phyloP scores from a whole-genome alignment of 768 basidiomycete species.

The Panaeolus cyanescens region DNA sequence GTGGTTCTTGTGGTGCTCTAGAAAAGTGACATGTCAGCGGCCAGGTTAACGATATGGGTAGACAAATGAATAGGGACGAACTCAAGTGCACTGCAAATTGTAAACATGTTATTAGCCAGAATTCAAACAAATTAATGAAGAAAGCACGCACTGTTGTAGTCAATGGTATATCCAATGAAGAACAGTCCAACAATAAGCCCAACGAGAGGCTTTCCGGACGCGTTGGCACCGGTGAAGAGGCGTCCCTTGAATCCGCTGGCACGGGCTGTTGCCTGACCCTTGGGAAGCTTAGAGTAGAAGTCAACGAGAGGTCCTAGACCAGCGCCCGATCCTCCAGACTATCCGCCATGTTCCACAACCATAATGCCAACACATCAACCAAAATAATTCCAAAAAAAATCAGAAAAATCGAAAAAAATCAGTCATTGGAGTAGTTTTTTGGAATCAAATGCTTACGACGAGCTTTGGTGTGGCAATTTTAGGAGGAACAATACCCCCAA shows the following conservation, averaged over 20 bases:
- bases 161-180: conserved; percentile 81
- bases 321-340: conserved; percentile 83
- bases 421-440: neutral
- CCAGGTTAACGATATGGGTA: neutral
- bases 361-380: neutral
- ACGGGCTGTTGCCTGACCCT: conserved; percentile 71
- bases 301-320: conserved; percentile 85
- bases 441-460: conserved; percentile 57
- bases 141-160: conserved; percentile 80
- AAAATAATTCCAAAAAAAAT: neutral
- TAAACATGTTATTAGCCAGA: conserved; percentile 2
- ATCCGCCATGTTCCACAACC: conserved; percentile 2
- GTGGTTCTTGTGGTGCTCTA: conserved; percentile 92
- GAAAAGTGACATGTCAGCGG: conserved; percentile 23
- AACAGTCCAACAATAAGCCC: conserved; percentile 68
- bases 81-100: conserved; percentile 74
- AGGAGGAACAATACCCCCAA: conserved; percentile 86
- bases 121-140: conserved; percentile 9
- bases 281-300: conserved; percentile 97
- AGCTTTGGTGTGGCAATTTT: conserved; percentile 93
- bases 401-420: conserved; percentile 2
- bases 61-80: conserved; percentile 39
- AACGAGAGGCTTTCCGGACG: conserved; percentile 69
- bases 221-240: conserved; percentile 86
- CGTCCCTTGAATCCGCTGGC: conserved; percentile 75